phyloP scores from a whole-genome alignment of 805 yeast species.

The Saturnispora kantuleensis region DNA sequence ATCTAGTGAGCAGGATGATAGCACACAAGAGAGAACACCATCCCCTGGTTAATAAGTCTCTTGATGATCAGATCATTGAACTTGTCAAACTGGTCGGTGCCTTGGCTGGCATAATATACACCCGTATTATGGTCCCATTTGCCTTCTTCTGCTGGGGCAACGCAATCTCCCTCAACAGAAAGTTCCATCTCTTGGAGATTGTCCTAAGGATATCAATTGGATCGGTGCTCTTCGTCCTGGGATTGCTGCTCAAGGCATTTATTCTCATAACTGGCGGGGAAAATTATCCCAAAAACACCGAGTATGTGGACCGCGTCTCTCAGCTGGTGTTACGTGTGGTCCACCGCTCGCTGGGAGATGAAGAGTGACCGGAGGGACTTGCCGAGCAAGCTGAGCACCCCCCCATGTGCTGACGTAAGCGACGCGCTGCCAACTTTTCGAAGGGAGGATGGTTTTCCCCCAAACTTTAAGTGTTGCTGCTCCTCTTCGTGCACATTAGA shows the following conservation, averaged over 20 bases:
- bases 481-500: too few relatives aligned
- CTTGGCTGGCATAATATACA: neutral
- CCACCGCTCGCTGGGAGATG: neutral
- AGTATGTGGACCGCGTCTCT: neutral
- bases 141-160: neutral
- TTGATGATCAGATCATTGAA: conserved; percentile 2
- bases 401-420: neutral
- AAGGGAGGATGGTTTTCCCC: conserved; percentile 1
- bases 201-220: neutral
- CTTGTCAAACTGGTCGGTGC: neutral
- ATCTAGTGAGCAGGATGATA: conserved; percentile 2
- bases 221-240: conserved; percentile 1
- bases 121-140: neutral
- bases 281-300: neutral
- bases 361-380: too few relatives aligned
- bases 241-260: neutral
- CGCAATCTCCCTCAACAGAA: neutral
- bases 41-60: neutral
- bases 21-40: neutral
- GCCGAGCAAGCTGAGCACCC: too few relatives aligned
- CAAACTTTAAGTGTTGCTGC: neutral
- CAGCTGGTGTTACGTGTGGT: neutral
- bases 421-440: neutral
- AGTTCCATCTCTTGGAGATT: conserved; percentile 1
- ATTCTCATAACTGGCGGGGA: neutral